Percentiles rank a stretch among this genome's conserved stretches.
phyloP scores from a whole-genome alignment of 208 protist genomes.

The Endotrypanum monterogeii region DNA sequence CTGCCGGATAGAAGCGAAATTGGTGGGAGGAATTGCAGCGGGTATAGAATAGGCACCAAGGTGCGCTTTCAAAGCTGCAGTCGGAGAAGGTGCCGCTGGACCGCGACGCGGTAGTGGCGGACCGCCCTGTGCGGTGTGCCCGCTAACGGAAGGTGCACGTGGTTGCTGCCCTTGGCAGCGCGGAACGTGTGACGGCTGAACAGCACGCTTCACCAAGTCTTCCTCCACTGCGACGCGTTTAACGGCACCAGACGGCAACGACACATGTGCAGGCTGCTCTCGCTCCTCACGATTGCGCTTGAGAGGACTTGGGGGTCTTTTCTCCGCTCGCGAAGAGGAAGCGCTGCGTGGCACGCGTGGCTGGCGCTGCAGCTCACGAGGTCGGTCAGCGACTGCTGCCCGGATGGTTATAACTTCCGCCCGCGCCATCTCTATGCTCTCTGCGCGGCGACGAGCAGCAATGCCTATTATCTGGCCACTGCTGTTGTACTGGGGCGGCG shows the following conservation, averaged over 20 bases:
- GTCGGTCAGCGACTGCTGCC: conserved; percentile 63
- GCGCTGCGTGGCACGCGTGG: conserved; percentile 57
- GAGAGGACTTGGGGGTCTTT: not conserved
- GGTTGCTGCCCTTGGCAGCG: conserved; percentile 19
- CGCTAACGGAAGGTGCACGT: conserved; percentile 53
- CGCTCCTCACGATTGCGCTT: conserved; percentile 19
- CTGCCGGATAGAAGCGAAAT: conserved; percentile 40
- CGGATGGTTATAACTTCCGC: conserved; percentile 64
- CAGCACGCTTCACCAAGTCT: conserved; percentile 2
- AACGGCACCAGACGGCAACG: not conserved
- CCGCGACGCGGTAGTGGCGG: conserved; percentile 71
- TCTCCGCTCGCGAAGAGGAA: conserved; percentile 31
- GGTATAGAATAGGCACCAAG: conserved; percentile 27
- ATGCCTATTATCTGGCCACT: conserved; percentile 75
- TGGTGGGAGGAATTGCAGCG: conserved; percentile 43
- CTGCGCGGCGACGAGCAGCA: conserved; percentile 64
- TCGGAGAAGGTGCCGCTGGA: conserved; percentile 40
- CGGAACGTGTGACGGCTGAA: conserved; percentile 10
- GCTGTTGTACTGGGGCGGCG: conserved; percentile 45
- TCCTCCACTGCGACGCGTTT: conserved; percentile 20
- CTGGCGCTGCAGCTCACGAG: conserved; percentile 56
- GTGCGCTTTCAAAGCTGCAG: conserved; percentile 12
- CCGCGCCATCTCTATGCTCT: conserved; percentile 50
- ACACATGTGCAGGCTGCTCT: not conserved
- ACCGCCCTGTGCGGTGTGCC: conserved; percentile 53